A percentile compares a stretch with the other conserved stretches of the same genome.
Conservation (phyloP, 129 eudicot genomes). For the Flaveria sonorensis region DNA sequence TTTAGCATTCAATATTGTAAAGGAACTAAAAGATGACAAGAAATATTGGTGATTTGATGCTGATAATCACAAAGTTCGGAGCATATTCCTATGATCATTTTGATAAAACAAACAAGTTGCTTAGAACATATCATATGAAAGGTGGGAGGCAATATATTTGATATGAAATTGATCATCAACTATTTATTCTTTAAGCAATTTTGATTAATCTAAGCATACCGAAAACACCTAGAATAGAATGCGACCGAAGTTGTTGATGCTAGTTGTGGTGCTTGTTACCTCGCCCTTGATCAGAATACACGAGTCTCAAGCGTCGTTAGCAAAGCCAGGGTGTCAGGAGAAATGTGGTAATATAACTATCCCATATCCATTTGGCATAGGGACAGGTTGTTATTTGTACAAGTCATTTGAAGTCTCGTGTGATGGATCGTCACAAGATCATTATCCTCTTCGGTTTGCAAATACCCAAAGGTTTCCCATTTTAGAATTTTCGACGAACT, state of each 20-base stretch:
- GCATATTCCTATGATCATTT: background rate
- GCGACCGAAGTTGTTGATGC: background rate
- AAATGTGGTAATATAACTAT: slow-evolving; percentile 26
- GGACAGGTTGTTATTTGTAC: slow-evolving; percentile 12
- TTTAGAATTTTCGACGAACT: slow-evolving; percentile 17
- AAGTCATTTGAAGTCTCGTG: slow-evolving; percentile 24
- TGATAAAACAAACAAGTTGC: slow-evolving; percentile 1
- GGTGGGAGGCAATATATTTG: background rate
- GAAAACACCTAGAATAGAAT: slow-evolving; percentile 2
- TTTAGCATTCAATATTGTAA: too few relatives aligned
- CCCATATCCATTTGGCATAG: slow-evolving; percentile 31
- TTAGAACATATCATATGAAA: background rate
- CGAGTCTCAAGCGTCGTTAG: slow-evolving; percentile 15
- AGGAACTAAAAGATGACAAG: background rate
- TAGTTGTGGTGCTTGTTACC: background rate
- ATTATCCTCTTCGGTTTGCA: slow-evolving; percentile 3
- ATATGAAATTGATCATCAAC: background rate
- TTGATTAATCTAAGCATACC: background rate
- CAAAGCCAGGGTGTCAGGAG: slow-evolving; percentile 32
- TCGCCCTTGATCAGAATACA: background rate
- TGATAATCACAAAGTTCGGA: background rate
- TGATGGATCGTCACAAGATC: background rate
- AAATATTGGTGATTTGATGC: background rate
- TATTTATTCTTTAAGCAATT: background rate
- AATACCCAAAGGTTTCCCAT: background rate